Evolutionary conservation across 352 stramenopile genomes (phyloP).

Genomic region (Thalassiosira delicatula): DNA sequence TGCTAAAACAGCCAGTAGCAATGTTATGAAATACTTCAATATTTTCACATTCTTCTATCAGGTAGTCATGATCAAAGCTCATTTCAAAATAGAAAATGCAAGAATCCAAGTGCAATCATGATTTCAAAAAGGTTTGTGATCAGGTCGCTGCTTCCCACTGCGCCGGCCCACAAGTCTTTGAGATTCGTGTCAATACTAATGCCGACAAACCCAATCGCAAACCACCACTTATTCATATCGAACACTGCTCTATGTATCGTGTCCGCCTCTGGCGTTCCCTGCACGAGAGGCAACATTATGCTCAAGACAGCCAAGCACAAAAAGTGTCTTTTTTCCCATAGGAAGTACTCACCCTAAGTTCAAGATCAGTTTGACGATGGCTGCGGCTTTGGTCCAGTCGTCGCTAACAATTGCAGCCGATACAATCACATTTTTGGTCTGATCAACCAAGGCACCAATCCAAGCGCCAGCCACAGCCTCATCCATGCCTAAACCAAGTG

Average conservation of each 20-base stretch:
- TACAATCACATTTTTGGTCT: conserved; percentile 29
- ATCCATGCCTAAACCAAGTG: conserved; percentile 29
- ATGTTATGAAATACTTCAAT: too few relatives aligned
- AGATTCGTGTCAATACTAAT: conserved; percentile 19
- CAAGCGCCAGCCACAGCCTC: conserved; percentile 27
- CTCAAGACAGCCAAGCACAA: conserved; percentile 18
- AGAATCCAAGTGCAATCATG: conserved; percentile 6
- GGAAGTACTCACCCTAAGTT: conserved; percentile 28
- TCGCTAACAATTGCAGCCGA: conserved; percentile 28
- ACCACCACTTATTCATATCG: conserved; percentile 31
- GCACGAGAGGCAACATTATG: conserved; percentile 8
- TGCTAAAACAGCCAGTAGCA: too few relatives aligned
- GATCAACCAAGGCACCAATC: conserved; percentile 28
- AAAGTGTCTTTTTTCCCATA: conserved; percentile 29
- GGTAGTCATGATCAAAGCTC: too few relatives aligned
- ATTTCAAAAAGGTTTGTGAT: conserved; percentile 29
- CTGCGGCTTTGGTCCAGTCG: conserved; percentile 14
- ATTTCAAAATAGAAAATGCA: too few relatives aligned
- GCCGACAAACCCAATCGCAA: conserved; percentile 27
- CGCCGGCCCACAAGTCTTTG: conserved; percentile 27
- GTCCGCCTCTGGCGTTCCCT: conserved; percentile 3
- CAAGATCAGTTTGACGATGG: conserved; percentile 20
- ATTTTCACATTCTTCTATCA: too few relatives aligned
- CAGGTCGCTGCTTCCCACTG: conserved; percentile 20
- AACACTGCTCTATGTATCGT: conserved; percentile 13